These are phyloP conservation scores for Begonia fuchsioides DNA, from an alignment of 306 rosid species.

Conservation along the genomic window DNA sequence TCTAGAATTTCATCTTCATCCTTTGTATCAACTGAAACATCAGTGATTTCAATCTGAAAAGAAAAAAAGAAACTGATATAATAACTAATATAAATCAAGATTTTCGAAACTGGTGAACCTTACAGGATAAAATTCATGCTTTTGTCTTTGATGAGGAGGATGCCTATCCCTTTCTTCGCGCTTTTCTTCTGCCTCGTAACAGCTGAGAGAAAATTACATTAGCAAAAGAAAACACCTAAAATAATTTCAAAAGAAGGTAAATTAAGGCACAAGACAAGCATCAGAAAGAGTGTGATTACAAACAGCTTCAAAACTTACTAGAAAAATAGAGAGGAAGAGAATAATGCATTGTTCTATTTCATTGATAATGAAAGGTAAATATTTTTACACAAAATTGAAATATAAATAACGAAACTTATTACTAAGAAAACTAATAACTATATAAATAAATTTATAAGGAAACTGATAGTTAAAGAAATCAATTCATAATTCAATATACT, in stretches of 20 bases:
- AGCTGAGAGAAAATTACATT: conserved; percentile 24
- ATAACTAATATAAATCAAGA: neutral
- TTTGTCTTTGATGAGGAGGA: conserved; percentile 76
- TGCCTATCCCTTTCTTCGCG: conserved; percentile 90
- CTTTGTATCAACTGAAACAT: conserved; percentile 76
- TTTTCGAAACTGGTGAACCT: conserved; percentile 5
- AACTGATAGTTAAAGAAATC: no score
- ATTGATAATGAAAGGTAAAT: no score
- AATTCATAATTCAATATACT: no score
- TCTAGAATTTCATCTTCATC: conserved; percentile 95
- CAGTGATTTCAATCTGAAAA: conserved; percentile 52
- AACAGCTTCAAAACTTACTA: no score
- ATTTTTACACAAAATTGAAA: no score
- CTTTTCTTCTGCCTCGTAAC: conserved; percentile 68
- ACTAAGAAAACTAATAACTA: no score
- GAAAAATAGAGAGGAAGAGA: no score
- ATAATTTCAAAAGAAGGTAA: neutral
- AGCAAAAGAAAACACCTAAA: neutral
- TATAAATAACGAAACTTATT: no score
- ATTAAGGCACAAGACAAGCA: no score
- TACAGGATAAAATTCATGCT: conserved; percentile 59
- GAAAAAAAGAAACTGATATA: conserved; percentile 1
- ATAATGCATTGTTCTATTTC: no score
- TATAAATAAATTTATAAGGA: no score
- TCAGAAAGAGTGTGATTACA: no score